phyloP scores from a whole-genome alignment of 2,329 filamentous ascomycete genomes.

The Botrytis paeoniae region DNA sequence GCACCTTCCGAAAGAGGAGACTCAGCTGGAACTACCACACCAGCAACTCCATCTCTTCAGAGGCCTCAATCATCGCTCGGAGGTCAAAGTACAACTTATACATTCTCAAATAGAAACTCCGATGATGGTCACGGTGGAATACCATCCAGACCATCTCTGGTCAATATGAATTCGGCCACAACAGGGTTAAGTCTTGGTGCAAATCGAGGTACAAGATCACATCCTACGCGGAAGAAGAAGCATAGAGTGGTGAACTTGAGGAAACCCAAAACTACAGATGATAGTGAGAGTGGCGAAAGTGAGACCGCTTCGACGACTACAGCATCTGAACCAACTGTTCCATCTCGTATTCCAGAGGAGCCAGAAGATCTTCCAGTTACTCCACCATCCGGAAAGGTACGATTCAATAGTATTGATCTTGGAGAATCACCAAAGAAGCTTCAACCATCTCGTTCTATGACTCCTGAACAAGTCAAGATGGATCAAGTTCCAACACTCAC shows the following conservation, averaged over 20 bases:
- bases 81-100: constrained; percentile 60
- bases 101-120: constrained; percentile 67
- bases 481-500: constrained; percentile 6
- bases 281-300: constrained; percentile 40
- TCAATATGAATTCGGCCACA: constrained; percentile 58
- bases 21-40: constrained; percentile 35
- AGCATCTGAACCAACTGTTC: constrained; percentile 58
- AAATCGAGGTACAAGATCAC: constrained; percentile 51
- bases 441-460: constrained; percentile 4
- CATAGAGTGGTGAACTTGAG: constrained; percentile 78
- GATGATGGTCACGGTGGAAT: constrained; percentile 51
- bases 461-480: constrained; percentile 25
- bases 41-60: constrained; percentile 50
- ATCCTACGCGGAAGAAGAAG: constrained; percentile 73
- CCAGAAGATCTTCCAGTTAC: constrained; percentile 54
- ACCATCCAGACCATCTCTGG: constrained; percentile 66
- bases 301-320: constrained; percentile 54
- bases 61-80: constrained; percentile 63
- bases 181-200: constrained; percentile 63
- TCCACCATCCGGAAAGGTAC: constrained; percentile 43
- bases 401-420: constrained; percentile 40
- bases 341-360: constrained; percentile 58
- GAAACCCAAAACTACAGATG: constrained; percentile 50
- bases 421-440: constrained; percentile 39
- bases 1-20: constrained; percentile 60